These are phyloP conservation scores for Nigrograna mackinnonii DNA, from an alignment of 2,329 filamentous ascomycete species.

Conservation along the genomic window DNA sequence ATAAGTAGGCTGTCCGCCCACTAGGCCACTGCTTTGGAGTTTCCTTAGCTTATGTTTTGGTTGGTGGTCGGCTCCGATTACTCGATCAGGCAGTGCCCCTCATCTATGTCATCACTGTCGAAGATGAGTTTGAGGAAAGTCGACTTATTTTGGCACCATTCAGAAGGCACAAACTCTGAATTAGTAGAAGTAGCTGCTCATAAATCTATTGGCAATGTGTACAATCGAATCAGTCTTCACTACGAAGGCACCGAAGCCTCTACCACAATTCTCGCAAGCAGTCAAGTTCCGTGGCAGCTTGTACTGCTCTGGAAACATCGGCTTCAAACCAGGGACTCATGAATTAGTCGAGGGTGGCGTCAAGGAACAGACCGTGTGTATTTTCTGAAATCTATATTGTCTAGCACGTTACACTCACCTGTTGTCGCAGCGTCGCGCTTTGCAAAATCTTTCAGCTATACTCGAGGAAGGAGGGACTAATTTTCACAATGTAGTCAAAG, in stretches of 20 bases:
- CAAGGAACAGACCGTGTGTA: neutral
- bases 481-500: conserved; percentile 30
- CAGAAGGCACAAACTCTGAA: too few relatives aligned
- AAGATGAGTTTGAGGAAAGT: too few relatives aligned
- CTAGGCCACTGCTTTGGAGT: too few relatives aligned
- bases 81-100: too few relatives aligned
- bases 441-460: conserved; percentile 3
- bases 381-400: neutral
- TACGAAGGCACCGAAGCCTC: neutral
- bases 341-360: neutral
- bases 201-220: too few relatives aligned
- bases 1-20: too few relatives aligned
- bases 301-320: neutral
- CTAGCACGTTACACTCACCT: neutral
- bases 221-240: neutral
- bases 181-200: too few relatives aligned
- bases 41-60: too few relatives aligned
- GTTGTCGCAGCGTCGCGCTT: neutral
- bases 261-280: neutral
- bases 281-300: neutral
- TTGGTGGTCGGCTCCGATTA: too few relatives aligned
- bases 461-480: conserved; percentile 27
- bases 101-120: too few relatives aligned
- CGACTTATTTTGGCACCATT: too few relatives aligned
- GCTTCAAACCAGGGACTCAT: neutral